These are phyloP conservation scores for Xylariales sp. DNA, from an alignment of 2,329 filamentous ascomycete species.

Conservation along the genomic window DNA sequence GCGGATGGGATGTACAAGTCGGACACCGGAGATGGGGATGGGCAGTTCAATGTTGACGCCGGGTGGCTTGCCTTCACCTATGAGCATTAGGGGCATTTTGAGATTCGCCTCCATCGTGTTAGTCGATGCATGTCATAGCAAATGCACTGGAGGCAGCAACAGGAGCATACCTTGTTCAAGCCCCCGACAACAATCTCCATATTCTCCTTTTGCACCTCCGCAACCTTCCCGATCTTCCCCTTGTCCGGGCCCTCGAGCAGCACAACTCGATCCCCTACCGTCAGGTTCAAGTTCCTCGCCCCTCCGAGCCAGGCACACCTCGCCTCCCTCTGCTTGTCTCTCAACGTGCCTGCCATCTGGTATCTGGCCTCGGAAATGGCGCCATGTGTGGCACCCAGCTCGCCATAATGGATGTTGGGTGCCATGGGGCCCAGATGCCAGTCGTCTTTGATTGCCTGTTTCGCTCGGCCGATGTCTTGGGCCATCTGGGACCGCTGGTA, in stretches of 20 bases:
- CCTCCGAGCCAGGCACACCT: constrained; percentile 54
- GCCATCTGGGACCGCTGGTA: constrained; percentile 25
- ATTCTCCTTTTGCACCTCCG: constrained; percentile 45
- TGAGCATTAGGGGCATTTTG: constrained; percentile 36
- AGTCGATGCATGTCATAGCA: too few relatives aligned
- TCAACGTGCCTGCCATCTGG: constrained; percentile 22
- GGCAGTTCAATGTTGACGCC: constrained; percentile 47
- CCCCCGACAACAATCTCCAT: constrained; percentile 59
- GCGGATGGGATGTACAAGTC: constrained; percentile 73
- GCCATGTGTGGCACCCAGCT: constrained; percentile 53
- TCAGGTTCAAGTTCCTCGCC: constrained; percentile 55
- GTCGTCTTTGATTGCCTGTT: constrained; percentile 62
- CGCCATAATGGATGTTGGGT: constrained; percentile 68
- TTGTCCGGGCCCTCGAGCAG: constrained; percentile 72
- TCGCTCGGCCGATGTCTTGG: constrained; percentile 39
- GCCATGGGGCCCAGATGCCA: constrained; percentile 75
- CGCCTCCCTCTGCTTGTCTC: constrained; percentile 33
- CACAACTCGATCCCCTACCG: constrained; percentile 72
- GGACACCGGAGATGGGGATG: constrained; percentile 66
- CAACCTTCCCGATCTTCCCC: constrained; percentile 77
- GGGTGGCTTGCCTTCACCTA: constrained; percentile 26
- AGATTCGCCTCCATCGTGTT: constrained; percentile 35
- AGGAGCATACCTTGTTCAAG: constrained; percentile 55
- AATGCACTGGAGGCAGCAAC: not conserved
- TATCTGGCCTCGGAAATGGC: constrained; percentile 38